phyloP scores from a whole-genome alignment of 1,284 basidiomycete species.

The Ustilago tritici region DNA sequence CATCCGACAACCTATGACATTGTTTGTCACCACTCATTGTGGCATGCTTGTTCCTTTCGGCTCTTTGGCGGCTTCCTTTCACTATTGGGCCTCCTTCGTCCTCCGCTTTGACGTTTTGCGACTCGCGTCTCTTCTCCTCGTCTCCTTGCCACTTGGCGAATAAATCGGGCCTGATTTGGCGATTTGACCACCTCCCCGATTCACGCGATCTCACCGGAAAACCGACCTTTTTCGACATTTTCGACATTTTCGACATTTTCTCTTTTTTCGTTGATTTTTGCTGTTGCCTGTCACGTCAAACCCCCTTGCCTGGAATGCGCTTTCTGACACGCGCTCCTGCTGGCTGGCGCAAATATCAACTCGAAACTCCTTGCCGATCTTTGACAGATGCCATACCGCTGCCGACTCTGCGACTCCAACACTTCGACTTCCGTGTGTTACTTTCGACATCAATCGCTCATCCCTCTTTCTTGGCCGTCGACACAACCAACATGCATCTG shows the following conservation, averaged over 20 bases:
- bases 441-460: conserved; percentile 3
- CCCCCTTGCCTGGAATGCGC: conserved; percentile 42
- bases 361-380: conserved; percentile 27
- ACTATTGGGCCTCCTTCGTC: conserved; percentile 29
- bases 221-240: conserved; percentile 1
- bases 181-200: background rate
- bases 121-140: conserved; percentile 10
- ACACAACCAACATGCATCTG: background rate
- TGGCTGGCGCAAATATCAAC: conserved; percentile 4
- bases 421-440: conserved; percentile 3
- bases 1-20: background rate
- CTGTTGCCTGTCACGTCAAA: conserved; percentile 11
- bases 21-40: background rate
- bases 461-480: conserved; percentile 4
- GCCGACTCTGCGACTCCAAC: background rate
- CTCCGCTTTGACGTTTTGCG: conserved; percentile 9
- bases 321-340: conserved; percentile 21
- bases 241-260: background rate
- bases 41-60: conserved; percentile 20
- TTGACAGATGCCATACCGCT: conserved; percentile 26
- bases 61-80: conserved; percentile 14
- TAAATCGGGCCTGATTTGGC: conserved; percentile 23
- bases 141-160: background rate
- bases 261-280: conserved; percentile 3
- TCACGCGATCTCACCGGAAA: background rate